phyloP scores from a whole-genome alignment of 2,329 filamentous ascomycete genomes.

The Trichophaea hybrida region DNA sequence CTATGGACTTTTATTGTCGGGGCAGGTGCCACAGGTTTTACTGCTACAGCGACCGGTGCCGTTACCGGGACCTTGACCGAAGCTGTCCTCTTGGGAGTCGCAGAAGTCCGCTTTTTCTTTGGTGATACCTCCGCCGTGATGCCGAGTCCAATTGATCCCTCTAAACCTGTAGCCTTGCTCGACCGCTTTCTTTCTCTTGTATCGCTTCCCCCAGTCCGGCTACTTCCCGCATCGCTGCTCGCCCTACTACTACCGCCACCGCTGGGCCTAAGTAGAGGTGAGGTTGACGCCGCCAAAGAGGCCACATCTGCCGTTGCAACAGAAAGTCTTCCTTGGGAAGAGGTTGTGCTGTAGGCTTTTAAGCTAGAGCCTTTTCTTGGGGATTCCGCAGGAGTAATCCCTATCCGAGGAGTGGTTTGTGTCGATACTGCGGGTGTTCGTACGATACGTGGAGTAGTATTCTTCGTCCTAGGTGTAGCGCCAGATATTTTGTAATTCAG shows the following conservation, averaged over 20 bases:
- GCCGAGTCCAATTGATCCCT: neutral
- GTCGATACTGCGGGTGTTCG: neutral
- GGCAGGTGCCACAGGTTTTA: neutral
- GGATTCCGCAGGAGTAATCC: neutral
- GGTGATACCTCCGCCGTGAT: neutral
- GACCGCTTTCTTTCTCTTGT: neutral
- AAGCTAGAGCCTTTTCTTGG: neutral
- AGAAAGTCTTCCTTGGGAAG: conserved; percentile 1
- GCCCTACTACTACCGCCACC: neutral
- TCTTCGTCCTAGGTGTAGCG: neutral
- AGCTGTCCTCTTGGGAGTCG: neutral
- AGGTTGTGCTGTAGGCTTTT: neutral
- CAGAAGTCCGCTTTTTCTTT: neutral
- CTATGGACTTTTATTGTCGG: neutral
- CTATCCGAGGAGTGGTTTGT: neutral
- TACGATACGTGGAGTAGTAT: neutral
- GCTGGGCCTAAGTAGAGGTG: neutral
- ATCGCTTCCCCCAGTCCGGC: neutral
- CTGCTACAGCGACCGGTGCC: neutral
- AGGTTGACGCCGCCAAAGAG: neutral
- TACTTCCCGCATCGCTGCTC: neutral
- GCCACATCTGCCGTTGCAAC: neutral
- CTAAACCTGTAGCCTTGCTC: neutral
- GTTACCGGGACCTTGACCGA: neutral
- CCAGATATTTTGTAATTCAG: neutral